Base-by-base conservation (phyloP, 257 asterid genomes). In the Solanum phureja region DNA sequence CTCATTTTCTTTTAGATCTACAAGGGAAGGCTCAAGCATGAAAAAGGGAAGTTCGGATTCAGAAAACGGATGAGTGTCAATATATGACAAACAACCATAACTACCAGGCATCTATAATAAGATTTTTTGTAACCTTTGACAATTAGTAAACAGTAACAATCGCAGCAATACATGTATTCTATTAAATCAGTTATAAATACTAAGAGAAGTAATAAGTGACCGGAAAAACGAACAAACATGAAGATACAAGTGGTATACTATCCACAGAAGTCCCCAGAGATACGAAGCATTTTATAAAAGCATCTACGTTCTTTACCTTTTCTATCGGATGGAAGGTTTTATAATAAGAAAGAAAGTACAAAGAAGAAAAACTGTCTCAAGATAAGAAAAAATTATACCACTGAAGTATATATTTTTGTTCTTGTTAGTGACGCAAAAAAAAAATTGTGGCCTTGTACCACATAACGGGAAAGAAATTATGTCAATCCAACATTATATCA, bases 1-100 rank as follows among this genome's bases (percentile, higher is more conserved):
- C 90, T 86, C 93, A 92, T 92, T 87, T 84, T 72, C 62, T 85
- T 77, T 69, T 72, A 40, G 69, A 83, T 68, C 88, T n/a, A 58
- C 46, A 77, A 34, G 52, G 64, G 62, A 44, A 84, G 86, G 35
- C 40, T 87, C 72, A 23, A 88, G 88, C 35, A 79, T 79, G 90
- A 82, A 90, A 86, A 91, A 83, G 86, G 62, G 82, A 84, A 91
- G 89, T 27, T 42, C 72, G 49, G 60, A 87, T 62, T 84, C 44
- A n/a, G 87, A 85, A 76, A 85, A 72, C 87, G 89, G 87, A 37
- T 38, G 58, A 58, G 52, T 46, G 38, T 76, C 62, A 24, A 79
- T 68, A 76, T 23, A 76, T 75, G 46, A 62, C 24, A 60, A 60
- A 71, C 83, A 33, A 62, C 66, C 74, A 88, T 31, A 88, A 77